Percentiles rank a stretch among this genome's conserved stretches.
Conservation (phyloP, 441 rosid species). For the Macaranga tanarius region DNA sequence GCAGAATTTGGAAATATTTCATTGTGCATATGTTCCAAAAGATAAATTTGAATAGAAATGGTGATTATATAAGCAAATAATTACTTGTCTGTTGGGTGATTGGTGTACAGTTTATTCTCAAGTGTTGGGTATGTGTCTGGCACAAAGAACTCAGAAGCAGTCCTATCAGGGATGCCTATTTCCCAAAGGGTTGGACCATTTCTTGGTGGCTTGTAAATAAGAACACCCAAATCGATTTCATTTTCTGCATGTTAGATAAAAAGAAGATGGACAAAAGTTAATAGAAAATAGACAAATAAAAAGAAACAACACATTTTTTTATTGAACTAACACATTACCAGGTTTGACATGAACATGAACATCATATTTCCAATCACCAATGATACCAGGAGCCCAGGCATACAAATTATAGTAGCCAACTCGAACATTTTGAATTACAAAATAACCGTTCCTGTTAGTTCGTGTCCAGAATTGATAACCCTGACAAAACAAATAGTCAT, state of each 20-base stretch:
- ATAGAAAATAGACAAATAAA: too few species aligned
- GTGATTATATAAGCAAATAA: neutral
- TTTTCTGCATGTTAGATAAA: slow-evolving; percentile 48
- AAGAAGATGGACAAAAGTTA: too few species aligned
- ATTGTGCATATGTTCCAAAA: too few species aligned
- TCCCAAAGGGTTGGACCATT: slow-evolving; percentile 92
- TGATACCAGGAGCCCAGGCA: slow-evolving; percentile 61
- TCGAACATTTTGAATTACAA: slow-evolving; percentile 39
- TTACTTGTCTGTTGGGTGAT: slow-evolving; percentile 55
- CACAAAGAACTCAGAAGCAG: slow-evolving; percentile 70
- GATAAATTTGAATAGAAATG: too few species aligned
- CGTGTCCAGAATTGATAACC: slow-evolving; percentile 63
- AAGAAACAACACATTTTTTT: too few species aligned
- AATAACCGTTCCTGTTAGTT: slow-evolving; percentile 46
- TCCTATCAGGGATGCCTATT: slow-evolving; percentile 73
- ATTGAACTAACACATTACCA: slow-evolving; percentile 26
- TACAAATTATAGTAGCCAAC: slow-evolving; percentile 42
- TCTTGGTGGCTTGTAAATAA: slow-evolving; percentile 68
- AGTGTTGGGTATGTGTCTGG: slow-evolving; percentile 63
- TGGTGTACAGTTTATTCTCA: slow-evolving; percentile 52
- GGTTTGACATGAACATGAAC: slow-evolving; percentile 34
- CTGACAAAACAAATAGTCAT: slow-evolving; percentile 15
- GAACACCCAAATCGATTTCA: slow-evolving; percentile 47
- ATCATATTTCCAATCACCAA: slow-evolving; percentile 49
- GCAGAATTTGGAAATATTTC: too few species aligned